Percentiles rank a stretch among this genome's conserved stretches.
Evolutionary conservation across 768 basidiomycete genomes (phyloP).

Genomic region (Tricholoma matsutake): DNA sequence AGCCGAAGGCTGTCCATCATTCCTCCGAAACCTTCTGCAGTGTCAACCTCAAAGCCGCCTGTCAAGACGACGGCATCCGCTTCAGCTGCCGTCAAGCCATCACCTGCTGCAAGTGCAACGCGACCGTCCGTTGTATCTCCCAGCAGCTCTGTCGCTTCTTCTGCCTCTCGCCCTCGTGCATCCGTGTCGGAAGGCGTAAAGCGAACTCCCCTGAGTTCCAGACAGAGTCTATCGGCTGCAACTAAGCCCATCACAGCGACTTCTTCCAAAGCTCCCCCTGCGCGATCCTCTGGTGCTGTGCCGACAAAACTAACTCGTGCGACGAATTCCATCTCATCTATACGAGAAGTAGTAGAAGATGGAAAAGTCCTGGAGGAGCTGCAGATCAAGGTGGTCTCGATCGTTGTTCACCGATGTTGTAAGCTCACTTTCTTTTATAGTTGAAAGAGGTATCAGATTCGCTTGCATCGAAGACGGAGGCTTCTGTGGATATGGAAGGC

Average conservation of each 20-base stretch:
- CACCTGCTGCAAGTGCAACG: constrained; percentile 29
- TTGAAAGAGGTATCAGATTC: constrained; percentile 56
- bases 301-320: constrained; percentile 43
- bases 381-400: constrained; percentile 51
- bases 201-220: constrained; percentile 42
- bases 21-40: constrained; percentile 34
- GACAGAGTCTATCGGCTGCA: constrained; percentile 39
- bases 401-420: not conserved
- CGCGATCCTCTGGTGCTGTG: constrained; percentile 30
- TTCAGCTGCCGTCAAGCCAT: constrained; percentile 37
- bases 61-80: constrained; percentile 38
- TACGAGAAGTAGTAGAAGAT: constrained; percentile 66
- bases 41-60: constrained; percentile 32
- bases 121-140: constrained; percentile 59
- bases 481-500: constrained; percentile 50
- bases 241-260: constrained; percentile 28
- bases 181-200: constrained; percentile 64
- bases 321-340: constrained; percentile 67
- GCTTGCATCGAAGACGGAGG: constrained; percentile 49
- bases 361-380: constrained; percentile 54
- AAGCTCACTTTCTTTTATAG: constrained; percentile 32
- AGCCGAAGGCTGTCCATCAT: constrained; percentile 44
- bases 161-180: constrained; percentile 56
- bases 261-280: constrained; percentile 29
- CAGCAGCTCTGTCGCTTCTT: constrained; percentile 46